Base-by-base conservation (phyloP, 1,139 yeast species). In the Schizosaccharomyces versatilis region DNA sequence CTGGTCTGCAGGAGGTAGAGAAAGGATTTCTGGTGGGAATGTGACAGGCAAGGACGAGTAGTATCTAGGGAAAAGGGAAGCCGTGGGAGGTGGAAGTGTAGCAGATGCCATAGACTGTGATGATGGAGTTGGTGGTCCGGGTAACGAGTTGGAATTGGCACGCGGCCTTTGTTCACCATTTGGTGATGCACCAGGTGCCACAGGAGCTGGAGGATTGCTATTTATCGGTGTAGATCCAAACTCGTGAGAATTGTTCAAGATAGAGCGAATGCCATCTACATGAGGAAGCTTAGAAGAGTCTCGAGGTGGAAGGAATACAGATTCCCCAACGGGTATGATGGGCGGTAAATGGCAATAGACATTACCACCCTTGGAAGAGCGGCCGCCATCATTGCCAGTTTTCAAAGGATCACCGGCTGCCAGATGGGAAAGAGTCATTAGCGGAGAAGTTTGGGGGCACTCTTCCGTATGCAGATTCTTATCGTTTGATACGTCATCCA, bases 321-420 rank as follows among this genome's bases (percentile, higher is more conserved):
- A 44, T 9, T 44, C 49, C 8, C 49, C 49, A 8, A 44, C 49
- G 14, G 49, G 49, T 9, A 44, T 32, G 32, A 44, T 44, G 7
- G 49, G 49, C 10, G 49, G 49, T 17, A 44, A 32, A 44, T 44
- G 49, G 15, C 36, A 44, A n/a, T 44, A 32, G n/a, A 32, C n/a
- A 32, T n/a, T 44, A 7, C 7, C 14, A 9, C 14, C 14, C 14
- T 39, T 39, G 41, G 41, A 12, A 39, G 41, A 3, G 3, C 14
- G 14, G 6, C 3, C 6, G 41, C 41, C 41, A 39, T 39, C 14
- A 6, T 39, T 39, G 14, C 14, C 41, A 2, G 41, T 6, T 3
- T 39, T 39, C 6, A 14, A 39, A 24, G 49, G 49, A 14, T 44
- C 49, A 44, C 49, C 49, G n/a, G 49, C 49, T n/a, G 49, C 49